Percentiles rank a stretch among this genome's conserved stretches.
These are phyloP conservation scores for Debaryomycetaceae sp. DNA, from an alignment of 1,139 yeast species.

Conservation along the genomic window DNA sequence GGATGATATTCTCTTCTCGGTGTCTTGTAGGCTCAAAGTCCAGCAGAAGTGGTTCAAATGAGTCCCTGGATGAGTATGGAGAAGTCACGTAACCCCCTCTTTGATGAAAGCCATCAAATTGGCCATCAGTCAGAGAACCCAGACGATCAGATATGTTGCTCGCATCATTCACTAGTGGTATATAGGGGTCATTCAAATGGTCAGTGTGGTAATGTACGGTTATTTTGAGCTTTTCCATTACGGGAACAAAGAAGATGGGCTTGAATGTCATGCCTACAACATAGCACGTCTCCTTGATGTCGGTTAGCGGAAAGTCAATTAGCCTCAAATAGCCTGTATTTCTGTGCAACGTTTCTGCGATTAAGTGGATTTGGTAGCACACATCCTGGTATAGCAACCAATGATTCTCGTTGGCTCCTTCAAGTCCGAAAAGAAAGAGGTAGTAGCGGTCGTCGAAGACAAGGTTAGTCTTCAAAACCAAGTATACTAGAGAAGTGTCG, in stretches of 20 bases:
- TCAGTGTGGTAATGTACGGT: background rate
- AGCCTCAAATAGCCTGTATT: constrained; percentile 7
- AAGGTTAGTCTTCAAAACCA: constrained; percentile 12
- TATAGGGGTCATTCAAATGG: background rate
- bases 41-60: background rate
- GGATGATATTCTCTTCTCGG: constrained; percentile 7
- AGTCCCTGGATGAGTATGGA: background rate
- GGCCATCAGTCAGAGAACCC: background rate
- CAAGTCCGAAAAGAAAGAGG: constrained; percentile 12
- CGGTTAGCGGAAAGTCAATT: constrained; percentile 18
- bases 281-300: constrained; percentile 17
- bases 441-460: constrained; percentile 12
- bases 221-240: constrained; percentile 1
- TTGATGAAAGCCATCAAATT: background rate
- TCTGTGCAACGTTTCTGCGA: constrained; percentile 9
- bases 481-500: constrained; percentile 14
- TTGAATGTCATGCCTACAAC: constrained; percentile 17
- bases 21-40: background rate
- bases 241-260: constrained; percentile 18
- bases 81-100: background rate
- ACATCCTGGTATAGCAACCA: constrained; percentile 9
- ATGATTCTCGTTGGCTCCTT: constrained; percentile 6
- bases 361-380: constrained; percentile 6
- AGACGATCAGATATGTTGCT: background rate
- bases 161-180: background rate